phyloP scores from a whole-genome alignment of 345 rosid species.

The Gossypium longicalyx region DNA sequence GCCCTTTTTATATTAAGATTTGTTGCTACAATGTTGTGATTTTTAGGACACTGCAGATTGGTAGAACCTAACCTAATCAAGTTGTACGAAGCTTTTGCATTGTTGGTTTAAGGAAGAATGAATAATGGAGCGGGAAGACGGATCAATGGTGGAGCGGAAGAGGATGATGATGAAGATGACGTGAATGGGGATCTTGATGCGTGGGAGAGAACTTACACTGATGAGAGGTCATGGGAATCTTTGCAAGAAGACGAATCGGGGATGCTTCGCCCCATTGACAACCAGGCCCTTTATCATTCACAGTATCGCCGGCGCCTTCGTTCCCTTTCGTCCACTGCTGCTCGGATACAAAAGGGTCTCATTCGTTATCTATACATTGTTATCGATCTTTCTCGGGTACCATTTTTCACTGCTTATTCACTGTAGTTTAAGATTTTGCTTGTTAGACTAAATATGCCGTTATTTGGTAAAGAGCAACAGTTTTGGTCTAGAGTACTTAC shows the following conservation, averaged over 20 bases:
- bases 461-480: background rate
- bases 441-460: background rate
- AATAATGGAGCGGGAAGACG: constrained; percentile 42
- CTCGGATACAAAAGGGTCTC: constrained; percentile 88
- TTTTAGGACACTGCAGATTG: background rate
- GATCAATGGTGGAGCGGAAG: constrained; percentile 42
- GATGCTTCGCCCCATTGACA: constrained; percentile 65
- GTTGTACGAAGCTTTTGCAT: background rate
- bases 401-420: background rate
- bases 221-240: constrained; percentile 85
- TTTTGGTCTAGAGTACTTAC: background rate
- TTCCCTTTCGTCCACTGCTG: constrained; percentile 53
- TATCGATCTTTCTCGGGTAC: constrained; percentile 81
- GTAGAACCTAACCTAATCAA: background rate
- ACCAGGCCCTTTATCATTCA: constrained; percentile 61
- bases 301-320: constrained; percentile 46
- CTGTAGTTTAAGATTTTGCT: background rate
- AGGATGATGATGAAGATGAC: constrained; percentile 62
- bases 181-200: constrained; percentile 53
- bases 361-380: constrained; percentile 82
- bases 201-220: constrained; percentile 73
- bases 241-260: constrained; percentile 94
- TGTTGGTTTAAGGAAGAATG: constrained; percentile 21
- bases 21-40: background rate
- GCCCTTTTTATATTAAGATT: background rate